These are phyloP conservation scores for Cudoniella acicularis DNA, from an alignment of 495 filamentous ascomycete species.

Conservation along the genomic window DNA sequence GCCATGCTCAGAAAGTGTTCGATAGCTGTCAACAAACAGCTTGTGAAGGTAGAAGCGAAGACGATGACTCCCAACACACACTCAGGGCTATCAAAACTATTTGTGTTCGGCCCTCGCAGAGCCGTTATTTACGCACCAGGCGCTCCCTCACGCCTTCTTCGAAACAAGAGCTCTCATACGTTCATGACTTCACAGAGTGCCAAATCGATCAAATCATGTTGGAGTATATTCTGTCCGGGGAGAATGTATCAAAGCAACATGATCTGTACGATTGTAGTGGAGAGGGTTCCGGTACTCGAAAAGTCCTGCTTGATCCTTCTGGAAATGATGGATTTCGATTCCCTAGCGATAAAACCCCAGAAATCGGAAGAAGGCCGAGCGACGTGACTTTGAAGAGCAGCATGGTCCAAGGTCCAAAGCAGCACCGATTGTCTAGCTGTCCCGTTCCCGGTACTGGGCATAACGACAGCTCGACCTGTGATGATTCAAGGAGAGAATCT, in stretches of 20 bases:
- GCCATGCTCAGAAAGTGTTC: neutral
- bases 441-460: neutral
- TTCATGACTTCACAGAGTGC: slow-evolving; percentile 22
- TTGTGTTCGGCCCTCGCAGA: too few species aligned
- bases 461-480: neutral
- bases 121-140: too few species aligned
- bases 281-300: too few species aligned
- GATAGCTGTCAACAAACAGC: neutral
- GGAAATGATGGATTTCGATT: too few species aligned
- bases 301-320: too few species aligned
- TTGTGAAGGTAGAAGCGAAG: neutral
- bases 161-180: slow-evolving; percentile 15
- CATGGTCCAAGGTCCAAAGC: neutral
- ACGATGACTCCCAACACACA: neutral
- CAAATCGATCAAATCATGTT: slow-evolving; percentile 14
- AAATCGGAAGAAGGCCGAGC: neutral
- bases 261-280: neutral
- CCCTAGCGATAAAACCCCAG: neutral
- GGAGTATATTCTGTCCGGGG: slow-evolving; percentile 15
- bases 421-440: slow-evolving; percentile 10
- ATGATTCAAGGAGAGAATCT: too few species aligned
- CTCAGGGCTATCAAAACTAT: too few species aligned
- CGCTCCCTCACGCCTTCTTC: too few species aligned
- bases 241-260: slow-evolving; percentile 5
- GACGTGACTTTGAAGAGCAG: neutral